These are phyloP conservation scores for Onygena corvina DNA, from an alignment of 2,329 filamentous ascomycete genomes.

Conservation along the genomic window DNA sequence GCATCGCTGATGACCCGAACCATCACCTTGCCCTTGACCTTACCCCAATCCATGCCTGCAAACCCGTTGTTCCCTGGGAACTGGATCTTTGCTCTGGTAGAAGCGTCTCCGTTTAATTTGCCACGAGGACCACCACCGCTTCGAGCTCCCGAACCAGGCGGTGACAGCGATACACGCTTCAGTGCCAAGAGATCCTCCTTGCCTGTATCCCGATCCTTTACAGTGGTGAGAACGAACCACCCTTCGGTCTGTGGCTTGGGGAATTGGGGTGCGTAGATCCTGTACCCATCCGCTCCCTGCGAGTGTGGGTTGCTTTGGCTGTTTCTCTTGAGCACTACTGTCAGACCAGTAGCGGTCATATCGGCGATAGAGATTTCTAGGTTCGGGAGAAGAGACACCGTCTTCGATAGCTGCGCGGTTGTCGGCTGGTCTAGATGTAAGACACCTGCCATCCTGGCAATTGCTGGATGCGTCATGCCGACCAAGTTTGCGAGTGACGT, in stretches of 20 bases:
- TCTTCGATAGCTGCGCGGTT: constrained; percentile 40
- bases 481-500: constrained; percentile 24
- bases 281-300: constrained; percentile 46
- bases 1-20: constrained; percentile 73
- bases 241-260: constrained; percentile 92
- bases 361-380: constrained; percentile 51
- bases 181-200: constrained; percentile 71
- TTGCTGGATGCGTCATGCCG: constrained; percentile 20
- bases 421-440: constrained; percentile 20
- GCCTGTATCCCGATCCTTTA: constrained; percentile 17
- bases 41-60: constrained; percentile 9
- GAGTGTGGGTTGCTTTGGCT: constrained; percentile 29
- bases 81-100: constrained; percentile 14
- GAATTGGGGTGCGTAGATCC: constrained; percentile 77
- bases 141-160: constrained; percentile 17
- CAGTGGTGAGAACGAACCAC: constrained; percentile 64
- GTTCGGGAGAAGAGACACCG: constrained; percentile 55
- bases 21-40: constrained; percentile 30
- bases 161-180: constrained; percentile 70
- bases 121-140: constrained; percentile 17
- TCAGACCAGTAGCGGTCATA: constrained; percentile 51
- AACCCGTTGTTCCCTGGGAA: constrained; percentile 7
- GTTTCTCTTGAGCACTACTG: constrained; percentile 18
- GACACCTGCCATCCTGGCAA: constrained; percentile 22
- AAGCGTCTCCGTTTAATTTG: constrained; percentile 12